Evolutionary conservation across 768 basidiomycete genomes (phyloP).

Genomic region (Plicaturopsis crispa): DNA sequence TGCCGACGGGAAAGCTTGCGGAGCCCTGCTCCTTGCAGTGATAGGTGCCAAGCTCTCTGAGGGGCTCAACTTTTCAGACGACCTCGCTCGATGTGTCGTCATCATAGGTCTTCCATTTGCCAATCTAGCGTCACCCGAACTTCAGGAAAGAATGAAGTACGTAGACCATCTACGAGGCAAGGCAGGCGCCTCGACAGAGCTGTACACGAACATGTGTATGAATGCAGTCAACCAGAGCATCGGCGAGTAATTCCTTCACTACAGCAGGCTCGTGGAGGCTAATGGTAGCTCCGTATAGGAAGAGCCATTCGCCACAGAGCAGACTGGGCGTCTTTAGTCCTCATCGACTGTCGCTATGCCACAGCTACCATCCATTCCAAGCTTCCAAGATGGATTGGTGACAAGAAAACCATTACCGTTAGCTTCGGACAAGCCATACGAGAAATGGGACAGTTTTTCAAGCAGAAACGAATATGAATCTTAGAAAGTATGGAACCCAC

Average conservation of each 20-base stretch:
- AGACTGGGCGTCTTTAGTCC: constrained; percentile 88
- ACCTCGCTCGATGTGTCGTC: constrained; percentile 78
- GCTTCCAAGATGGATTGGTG: constrained; percentile 87
- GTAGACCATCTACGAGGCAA: constrained; percentile 56
- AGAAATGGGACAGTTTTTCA: constrained; percentile 63
- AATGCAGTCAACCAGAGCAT: constrained; percentile 97
- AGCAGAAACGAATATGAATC: constrained; percentile 40
- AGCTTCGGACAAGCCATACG: constrained; percentile 69
- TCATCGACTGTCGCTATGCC: constrained; percentile 81
- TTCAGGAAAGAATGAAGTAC: constrained; percentile 88
- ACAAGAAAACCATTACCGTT: constrained; percentile 46
- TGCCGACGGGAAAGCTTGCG: constrained; percentile 33
- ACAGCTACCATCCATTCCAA: constrained; percentile 62
- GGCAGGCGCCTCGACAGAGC: constrained; percentile 58
- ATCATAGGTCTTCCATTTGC: constrained; percentile 91
- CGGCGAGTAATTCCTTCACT: constrained; percentile 39
- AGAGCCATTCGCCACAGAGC: constrained; percentile 86
- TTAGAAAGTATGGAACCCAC: no score
- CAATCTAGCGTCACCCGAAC: constrained; percentile 83
- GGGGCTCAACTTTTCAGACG: constrained; percentile 73
- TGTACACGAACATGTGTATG: constrained; percentile 91
- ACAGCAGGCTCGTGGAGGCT: not conserved
- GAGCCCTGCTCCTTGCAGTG: constrained; percentile 87
- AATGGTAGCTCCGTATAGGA: constrained; percentile 37
- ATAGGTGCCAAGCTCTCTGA: constrained; percentile 98